Evolutionary conservation across 2,329 filamentous ascomycete genomes (phyloP), one percentile per base, ranked within the genome.

Genomic region (Penicillium hordei): DNA sequence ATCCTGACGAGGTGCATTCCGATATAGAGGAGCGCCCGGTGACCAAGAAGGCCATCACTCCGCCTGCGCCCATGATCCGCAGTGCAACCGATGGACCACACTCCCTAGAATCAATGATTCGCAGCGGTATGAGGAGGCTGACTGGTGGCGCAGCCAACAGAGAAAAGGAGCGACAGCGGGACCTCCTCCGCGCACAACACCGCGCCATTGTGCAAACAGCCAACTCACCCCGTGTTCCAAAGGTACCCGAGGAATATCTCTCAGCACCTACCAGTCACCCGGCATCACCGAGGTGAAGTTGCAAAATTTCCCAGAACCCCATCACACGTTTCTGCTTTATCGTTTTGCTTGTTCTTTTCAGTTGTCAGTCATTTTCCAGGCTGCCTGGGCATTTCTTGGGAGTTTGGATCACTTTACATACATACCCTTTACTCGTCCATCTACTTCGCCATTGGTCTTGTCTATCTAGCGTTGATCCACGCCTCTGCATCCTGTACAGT

Each of bases 1-100:
- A 96, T 43, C 79, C 81, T 1, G 87, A 90, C 42, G 90, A 89
- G 51, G 82, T 89, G 0, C 88, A 93, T 65, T 96, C 91, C 0
- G 93, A 97, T 72, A 86, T 89, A 0, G 88, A 91, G 62, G 92
- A 96, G 65, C 86, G 88, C 54, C 65, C 75, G 52, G 46, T 64
- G 13, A 63, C 63, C 55, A 67, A 65, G 55, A 65, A 67, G 34
- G 48, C 68, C 43, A 63, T 66, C 5, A 57, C 64, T 13, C 63
- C 59, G 43, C 62, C 58, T 52, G 57, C 62, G 29, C 61, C 62
- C 8, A 71, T 68, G 58, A 59, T 68, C 42, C 74, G 69, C 54
- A 75, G 68, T 57, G 71, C 65, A n/a, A 71, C 71, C 0, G 76
- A 77, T 27, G 73, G 75, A 0, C 70, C 76, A 0, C 75, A 78